phyloP scores from a whole-genome alignment of 1,139 yeast species.

The Saccharomyces pastorianus region DNA sequence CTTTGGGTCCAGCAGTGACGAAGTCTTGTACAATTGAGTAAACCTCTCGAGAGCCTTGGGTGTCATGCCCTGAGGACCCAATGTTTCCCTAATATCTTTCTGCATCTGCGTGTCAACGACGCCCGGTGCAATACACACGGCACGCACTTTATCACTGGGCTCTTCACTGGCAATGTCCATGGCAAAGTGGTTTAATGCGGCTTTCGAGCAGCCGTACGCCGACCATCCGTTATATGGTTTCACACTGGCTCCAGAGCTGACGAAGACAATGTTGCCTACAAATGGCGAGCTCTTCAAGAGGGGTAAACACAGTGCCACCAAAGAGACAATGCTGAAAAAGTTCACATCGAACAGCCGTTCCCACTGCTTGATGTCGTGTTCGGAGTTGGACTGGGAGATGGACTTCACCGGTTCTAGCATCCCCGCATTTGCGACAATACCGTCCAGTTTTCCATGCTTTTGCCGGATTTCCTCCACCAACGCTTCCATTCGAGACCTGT shows the following conservation, averaged over 20 bases:
- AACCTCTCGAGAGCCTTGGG: constrained; percentile 50
- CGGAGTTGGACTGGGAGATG: constrained; percentile 13
- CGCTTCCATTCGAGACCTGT: constrained; percentile 34
- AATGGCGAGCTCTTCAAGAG: constrained; percentile 8
- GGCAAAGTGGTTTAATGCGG: constrained; percentile 74
- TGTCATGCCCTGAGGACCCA: constrained; percentile 46
- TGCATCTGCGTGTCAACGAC: constrained; percentile 90
- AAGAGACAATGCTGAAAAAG: constrained; percentile 63
- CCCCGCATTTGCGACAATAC: constrained; percentile 83
- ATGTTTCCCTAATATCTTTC: constrained; percentile 53
- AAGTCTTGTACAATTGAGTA: constrained; percentile 47
- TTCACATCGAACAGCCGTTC: constrained; percentile 63
- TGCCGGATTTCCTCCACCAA: constrained; percentile 43
- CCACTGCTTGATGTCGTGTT: constrained; percentile 50
- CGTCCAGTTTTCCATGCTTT: constrained; percentile 44
- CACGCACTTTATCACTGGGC: constrained; percentile 33
- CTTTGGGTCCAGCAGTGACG: constrained; percentile 52
- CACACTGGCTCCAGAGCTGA: constrained; percentile 72
- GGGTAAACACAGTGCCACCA: constrained; percentile 36
- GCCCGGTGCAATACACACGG: constrained; percentile 82
- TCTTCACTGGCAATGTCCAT: constrained; percentile 65
- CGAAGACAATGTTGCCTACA: constrained; percentile 47
- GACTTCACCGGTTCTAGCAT: constrained; percentile 66
- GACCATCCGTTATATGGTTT: constrained; percentile 56
- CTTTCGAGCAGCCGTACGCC: constrained; percentile 85